Base-by-base conservation (phyloP, 345 rosid species). In the Pistacia vera region DNA sequence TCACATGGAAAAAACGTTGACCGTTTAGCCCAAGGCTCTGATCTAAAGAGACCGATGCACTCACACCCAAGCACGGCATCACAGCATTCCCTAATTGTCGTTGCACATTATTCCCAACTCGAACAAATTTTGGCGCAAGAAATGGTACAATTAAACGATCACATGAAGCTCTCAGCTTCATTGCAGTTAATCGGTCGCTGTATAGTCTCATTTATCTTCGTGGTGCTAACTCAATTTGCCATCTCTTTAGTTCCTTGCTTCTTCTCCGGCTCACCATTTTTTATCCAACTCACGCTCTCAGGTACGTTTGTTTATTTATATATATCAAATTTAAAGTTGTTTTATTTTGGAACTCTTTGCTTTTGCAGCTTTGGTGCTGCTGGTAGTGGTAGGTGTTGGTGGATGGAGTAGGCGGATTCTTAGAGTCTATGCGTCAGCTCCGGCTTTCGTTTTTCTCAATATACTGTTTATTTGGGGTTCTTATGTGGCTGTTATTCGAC, bases 391-490 rank as follows among this genome's bases (percentile, higher is more conserved):
- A 56, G 94, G 84, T 4, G 11, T 85, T 28, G 86, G 87, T 35
- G 76, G 88, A 68, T 77, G 83, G 81, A 87, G 81, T 57, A 81
- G 86, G 82, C 83, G 83, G 78, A 70, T 87, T 25, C 76, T 83
- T 65, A 85, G 88, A 68, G 79, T 86, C 66, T 46, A 41, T 75
- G 83, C 87, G 13, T 88, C 91, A 0, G 91, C 92, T 62, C 84
- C 91, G 22, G 92, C 88, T 73, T 79, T 87, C 36, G 91, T 90
- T 28, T 79, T 88, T 85, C 75, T 75, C 80, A 86, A 22, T 49
- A 51, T 83, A 33, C 48, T 83, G 20, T 88, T 87, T 75, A 12
- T 86, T 20, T 88, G 94, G 92, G 68, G 49, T 77, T 83, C 86
- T 74, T 87, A 88, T 68, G 25, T 78, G 46, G 44, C 73, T 49